Conservation (phyloP, 495 filamentous ascomycete genomes). For the Aspergillus kassunensis region DNA sequence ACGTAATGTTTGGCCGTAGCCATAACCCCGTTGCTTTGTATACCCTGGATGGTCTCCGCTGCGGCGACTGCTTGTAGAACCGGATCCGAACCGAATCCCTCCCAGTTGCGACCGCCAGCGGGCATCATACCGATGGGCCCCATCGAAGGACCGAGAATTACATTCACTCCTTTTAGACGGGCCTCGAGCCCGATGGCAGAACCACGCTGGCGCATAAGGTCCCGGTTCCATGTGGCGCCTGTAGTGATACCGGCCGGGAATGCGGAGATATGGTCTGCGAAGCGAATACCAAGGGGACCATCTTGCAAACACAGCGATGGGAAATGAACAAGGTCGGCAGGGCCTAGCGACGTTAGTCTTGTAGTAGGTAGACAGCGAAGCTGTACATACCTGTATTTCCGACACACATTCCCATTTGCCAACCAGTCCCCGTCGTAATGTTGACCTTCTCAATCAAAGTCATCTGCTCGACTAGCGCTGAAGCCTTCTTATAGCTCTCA, state of each 20-base stretch:
- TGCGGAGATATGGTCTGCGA: conserved; percentile 69
- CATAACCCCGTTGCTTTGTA: conserved; percentile 76
- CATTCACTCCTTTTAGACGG: conserved; percentile 66
- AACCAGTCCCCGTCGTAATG: conserved; percentile 87
- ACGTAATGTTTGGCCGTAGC: conserved; percentile 82
- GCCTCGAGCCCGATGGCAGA: conserved; percentile 66
- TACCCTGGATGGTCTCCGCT: conserved; percentile 67
- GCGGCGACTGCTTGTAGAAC: conserved; percentile 67
- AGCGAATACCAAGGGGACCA: conserved; percentile 78
- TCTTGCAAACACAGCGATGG: conserved; percentile 88
- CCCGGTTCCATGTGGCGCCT: conserved; percentile 82
- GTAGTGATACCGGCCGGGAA: conserved; percentile 83
- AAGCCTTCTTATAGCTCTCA: conserved; percentile 77
- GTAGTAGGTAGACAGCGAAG: background rate
- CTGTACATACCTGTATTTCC: conserved; percentile 65
- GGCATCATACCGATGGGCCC: conserved; percentile 78
- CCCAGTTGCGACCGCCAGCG: conserved; percentile 88
- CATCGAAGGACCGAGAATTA: conserved; percentile 72
- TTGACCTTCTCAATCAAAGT: conserved; percentile 90
- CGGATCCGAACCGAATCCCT: conserved; percentile 77
- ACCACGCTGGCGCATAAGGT: conserved; percentile 71
- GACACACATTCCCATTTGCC: conserved; percentile 85
- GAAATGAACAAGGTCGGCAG: conserved; percentile 67
- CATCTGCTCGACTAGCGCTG: conserved; percentile 75
- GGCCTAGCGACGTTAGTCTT: conserved; percentile 35